Evolutionary conservation across 2,329 filamentous ascomycete species (phyloP), one percentile per base, ranked within the genome.

Genomic region (Dothideomycetes sp.): DNA sequence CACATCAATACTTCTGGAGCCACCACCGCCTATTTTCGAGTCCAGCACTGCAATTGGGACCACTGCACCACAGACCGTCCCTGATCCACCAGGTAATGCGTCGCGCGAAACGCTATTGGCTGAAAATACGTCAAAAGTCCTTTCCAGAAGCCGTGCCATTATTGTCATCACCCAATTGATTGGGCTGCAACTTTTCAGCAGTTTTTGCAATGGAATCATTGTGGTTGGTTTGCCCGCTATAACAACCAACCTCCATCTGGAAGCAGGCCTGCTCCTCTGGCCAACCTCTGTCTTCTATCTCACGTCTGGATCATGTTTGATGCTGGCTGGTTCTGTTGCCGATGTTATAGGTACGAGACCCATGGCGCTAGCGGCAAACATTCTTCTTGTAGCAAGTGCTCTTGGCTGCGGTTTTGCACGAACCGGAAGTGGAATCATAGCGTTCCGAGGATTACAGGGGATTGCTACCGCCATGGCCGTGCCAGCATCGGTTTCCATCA

Each of bases 251-350:
- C 20, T 39, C 5, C 5, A 32, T 2, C 29, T 39, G 28, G 20
- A 32, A 13, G 28, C 20, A 2, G 20, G 46, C n/a, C 41, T 55
- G 3, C 45, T 51, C 5, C 46, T 56, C 8, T 55, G 52, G 53
- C 53, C 53, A 4, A 48, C 46, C 2, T 47, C 48, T 18, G 49
- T 56, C 56, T 23, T 60, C 56, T 33, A 63, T 62, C 7, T 74
- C 12, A 68, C 68, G 0, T 65, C 64, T 37, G 69, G 67, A 33
- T 69, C 67, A 31, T 65, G 64, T 5, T 62, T 75, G 0, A 58
- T 75, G 1, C 51, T 74, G 2, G 61, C 64, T 2, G 70, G 71
- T 1, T 67, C 69, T 2, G 51, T 74, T 10, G 62, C 68, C 4
- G 70, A 74, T 54, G 63, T 69, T 0, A 57, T 73, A 3, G 71